Evolutionary conservation across 2,329 filamentous ascomycete genomes (phyloP).

Genomic region (Colletotrichum sp.): DNA sequence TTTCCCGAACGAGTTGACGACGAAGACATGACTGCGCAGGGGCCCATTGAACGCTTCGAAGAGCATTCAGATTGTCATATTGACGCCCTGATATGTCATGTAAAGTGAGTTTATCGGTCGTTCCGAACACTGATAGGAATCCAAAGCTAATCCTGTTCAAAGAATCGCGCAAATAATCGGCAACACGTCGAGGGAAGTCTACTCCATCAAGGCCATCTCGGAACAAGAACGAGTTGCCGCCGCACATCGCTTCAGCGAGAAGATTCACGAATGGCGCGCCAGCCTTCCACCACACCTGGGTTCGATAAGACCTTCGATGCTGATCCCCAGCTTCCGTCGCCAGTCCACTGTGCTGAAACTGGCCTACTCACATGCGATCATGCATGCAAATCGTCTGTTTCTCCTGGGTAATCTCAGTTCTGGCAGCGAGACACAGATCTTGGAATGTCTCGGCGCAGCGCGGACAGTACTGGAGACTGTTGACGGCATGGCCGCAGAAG

Average conservation of each 20-base stretch:
- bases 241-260: constrained; percentile 39
- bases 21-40: constrained; percentile 53
- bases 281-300: constrained; percentile 46
- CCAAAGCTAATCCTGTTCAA: background rate
- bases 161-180: constrained; percentile 42
- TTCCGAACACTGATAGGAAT: too few relatives aligned
- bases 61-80: constrained; percentile 50
- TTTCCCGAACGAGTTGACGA: constrained; percentile 60
- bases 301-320: constrained; percentile 45
- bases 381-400: constrained; percentile 60
- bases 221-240: constrained; percentile 39
- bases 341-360: constrained; percentile 60
- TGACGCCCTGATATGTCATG: constrained; percentile 51
- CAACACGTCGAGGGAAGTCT: constrained; percentile 42
- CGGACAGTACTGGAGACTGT: constrained; percentile 48
- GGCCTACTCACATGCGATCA: constrained; percentile 59
- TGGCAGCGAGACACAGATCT: constrained; percentile 30
- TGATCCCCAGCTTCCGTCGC: constrained; percentile 48
- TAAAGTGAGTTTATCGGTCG: constrained; percentile 26
- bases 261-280: constrained; percentile 43
- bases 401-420: constrained; percentile 40
- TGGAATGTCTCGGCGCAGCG: constrained; percentile 52
- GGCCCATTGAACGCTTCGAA: constrained; percentile 27
- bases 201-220: constrained; percentile 38
- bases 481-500: constrained; percentile 42